A percentile compares a stretch with the other conserved stretches of the same genome.
Evolutionary conservation across 1,139 yeast genomes (phyloP).

Genomic region (Candida sanyaensis): DNA sequence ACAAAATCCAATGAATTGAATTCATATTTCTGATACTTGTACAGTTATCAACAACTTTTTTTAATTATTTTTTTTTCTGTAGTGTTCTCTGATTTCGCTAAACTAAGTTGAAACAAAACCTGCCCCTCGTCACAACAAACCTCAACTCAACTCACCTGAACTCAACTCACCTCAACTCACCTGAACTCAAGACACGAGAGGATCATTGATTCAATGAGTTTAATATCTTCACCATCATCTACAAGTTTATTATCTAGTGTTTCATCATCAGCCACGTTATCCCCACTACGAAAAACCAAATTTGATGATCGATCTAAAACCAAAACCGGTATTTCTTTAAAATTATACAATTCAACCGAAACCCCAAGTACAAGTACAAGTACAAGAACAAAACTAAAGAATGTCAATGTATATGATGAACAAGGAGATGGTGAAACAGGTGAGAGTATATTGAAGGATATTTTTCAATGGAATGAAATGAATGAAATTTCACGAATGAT

Average conservation of each 20-base stretch:
- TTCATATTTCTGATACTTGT: too few relatives aligned
- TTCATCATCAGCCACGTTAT: constrained; percentile 7
- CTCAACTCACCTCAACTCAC: too few relatives aligned
- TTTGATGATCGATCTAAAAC: constrained; percentile 46
- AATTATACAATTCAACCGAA: constrained; percentile 5
- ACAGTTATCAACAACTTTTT: too few relatives aligned
- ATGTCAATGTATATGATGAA: neutral
- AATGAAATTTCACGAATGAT: constrained; percentile 21
- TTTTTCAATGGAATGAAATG: constrained; percentile 30
- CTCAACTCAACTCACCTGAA: constrained; percentile 9
- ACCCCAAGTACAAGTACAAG: too few relatives aligned
- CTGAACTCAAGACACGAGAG: neutral
- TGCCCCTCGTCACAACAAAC: neutral
- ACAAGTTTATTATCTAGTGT: constrained; percentile 5
- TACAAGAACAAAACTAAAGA: neutral
- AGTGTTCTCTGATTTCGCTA: too few relatives aligned
- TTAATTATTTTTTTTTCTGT: too few relatives aligned
- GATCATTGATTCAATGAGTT: constrained; percentile 5
- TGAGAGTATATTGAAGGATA: constrained; percentile 1
- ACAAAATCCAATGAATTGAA: too few relatives aligned
- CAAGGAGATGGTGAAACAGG: neutral
- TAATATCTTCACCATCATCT: constrained; percentile 10
- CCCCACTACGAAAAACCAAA: constrained; percentile 20
- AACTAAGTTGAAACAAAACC: too few relatives aligned
- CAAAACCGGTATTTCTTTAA: constrained; percentile 24